Evolutionary conservation across 108 stramenopile species (phyloP).

Genomic region (Pseudonitzschia delicatissima): DNA sequence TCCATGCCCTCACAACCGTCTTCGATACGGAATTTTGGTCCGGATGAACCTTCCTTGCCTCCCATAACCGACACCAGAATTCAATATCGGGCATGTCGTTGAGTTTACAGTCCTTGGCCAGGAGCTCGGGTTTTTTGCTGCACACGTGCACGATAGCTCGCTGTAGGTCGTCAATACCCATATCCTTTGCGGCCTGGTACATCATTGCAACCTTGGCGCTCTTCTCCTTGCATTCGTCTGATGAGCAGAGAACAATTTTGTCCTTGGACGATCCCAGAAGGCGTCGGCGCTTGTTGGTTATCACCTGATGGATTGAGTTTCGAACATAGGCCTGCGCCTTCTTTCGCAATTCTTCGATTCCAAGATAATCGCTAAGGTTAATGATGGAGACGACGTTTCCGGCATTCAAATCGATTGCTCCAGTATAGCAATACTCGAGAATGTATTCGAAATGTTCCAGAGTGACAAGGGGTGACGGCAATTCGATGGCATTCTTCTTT

Average conservation of each 20-base stretch:
- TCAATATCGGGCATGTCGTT: background rate
- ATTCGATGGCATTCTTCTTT: background rate
- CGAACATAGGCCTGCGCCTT: background rate
- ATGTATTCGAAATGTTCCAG: background rate
- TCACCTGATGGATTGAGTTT: background rate
- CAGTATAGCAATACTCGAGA: constrained; percentile 4
- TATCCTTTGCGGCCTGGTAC: background rate
- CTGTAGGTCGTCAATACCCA: background rate
- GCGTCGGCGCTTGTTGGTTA: no score
- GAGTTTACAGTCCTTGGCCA: background rate
- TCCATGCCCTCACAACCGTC: background rate
- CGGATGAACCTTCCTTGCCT: background rate
- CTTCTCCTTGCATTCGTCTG: no score
- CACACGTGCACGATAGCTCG: background rate
- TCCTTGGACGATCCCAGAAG: background rate
- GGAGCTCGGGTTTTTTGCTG: background rate
- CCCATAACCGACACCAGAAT: constrained; percentile 4
- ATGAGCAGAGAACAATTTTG: no score
- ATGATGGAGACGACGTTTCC: background rate
- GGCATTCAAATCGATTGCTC: background rate
- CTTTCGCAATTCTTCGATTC: background rate
- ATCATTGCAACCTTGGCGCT: background rate
- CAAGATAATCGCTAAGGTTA: background rate
- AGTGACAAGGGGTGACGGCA: background rate
- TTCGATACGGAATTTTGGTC: background rate